phyloP scores from a whole-genome alignment of 148 eudicot genomes.

The Tetragonia tetragonoides region DNA sequence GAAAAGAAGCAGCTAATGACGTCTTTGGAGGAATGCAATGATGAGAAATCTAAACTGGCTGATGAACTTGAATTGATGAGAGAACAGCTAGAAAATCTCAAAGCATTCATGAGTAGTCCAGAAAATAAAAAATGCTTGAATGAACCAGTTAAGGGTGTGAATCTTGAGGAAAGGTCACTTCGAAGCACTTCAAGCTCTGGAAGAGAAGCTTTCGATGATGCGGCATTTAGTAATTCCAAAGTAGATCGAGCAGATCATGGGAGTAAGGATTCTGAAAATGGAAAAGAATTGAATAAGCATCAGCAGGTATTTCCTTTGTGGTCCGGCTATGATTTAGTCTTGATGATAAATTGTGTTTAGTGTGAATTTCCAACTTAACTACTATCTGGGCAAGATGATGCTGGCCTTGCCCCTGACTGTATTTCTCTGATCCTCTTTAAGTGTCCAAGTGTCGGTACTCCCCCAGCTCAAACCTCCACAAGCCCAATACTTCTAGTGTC shows the following conservation, averaged over 20 bases:
- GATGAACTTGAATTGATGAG: conserved; percentile 43
- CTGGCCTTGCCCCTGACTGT: too few relatives aligned
- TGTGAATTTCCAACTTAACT: too few relatives aligned
- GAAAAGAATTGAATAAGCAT: conserved; percentile 16
- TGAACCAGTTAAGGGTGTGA: conserved; percentile 13
- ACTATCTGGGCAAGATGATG: too few relatives aligned
- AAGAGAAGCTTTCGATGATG: conserved; percentile 15
- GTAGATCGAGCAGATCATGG: conserved; percentile 22
- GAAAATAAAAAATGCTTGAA: conserved; percentile 25
- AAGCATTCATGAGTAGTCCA: conserved; percentile 26
- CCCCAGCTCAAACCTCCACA: too few relatives aligned
- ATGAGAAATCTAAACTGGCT: conserved; percentile 44
- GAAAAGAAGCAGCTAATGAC: conserved; percentile 71
- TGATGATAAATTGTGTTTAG: too few relatives aligned
- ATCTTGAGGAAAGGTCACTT: conserved; percentile 15
- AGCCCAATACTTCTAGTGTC: too few relatives aligned
- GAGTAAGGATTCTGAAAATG: conserved; percentile 11
- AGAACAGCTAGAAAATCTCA: conserved; percentile 41
- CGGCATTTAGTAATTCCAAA: conserved; percentile 16
- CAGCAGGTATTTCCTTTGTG: conserved; percentile 41
- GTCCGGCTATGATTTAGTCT: neutral
- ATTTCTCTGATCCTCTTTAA: too few relatives aligned
- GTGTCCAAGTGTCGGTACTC: too few relatives aligned
- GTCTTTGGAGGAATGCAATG: conserved; percentile 52
- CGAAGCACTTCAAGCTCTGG: conserved; percentile 16